Percentiles rank a stretch among this genome's conserved stretches.
Evolutionary conservation across 139 green algal genomes (phyloP).

Genomic region (Ettlia oleoabundans): DNA sequence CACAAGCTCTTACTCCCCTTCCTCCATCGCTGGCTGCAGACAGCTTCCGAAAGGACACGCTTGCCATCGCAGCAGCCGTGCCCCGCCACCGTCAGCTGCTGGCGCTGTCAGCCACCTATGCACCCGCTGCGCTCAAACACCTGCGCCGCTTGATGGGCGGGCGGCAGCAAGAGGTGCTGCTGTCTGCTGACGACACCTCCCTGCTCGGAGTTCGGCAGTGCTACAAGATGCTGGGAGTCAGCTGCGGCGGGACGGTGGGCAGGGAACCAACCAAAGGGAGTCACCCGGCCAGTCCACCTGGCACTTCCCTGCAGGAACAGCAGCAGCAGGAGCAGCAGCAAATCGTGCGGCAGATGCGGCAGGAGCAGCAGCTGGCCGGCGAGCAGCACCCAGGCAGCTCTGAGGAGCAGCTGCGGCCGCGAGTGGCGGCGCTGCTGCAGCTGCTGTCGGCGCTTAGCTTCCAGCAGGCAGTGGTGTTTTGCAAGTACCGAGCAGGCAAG

Average conservation of each 20-base stretch:
- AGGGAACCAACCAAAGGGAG: not conserved
- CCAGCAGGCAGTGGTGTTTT: slow-evolving; percentile 85
- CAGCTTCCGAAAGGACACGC: slow-evolving; percentile 26
- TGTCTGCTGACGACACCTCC: slow-evolving; percentile 56
- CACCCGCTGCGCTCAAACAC: slow-evolving; percentile 50
- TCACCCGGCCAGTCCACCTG: not conserved
- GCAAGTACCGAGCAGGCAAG: slow-evolving; percentile 52
- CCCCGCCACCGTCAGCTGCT: slow-evolving; percentile 60
- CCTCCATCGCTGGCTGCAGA: slow-evolving; percentile 2
- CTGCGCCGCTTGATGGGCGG: slow-evolving; percentile 59
- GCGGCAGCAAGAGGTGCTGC: slow-evolving; percentile 61
- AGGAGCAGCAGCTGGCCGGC: not conserved
- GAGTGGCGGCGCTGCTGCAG: slow-evolving; percentile 50
- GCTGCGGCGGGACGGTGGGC: not conserved
- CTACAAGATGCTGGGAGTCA: slow-evolving; percentile 51
- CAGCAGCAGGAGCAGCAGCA: slow-evolving; percentile 33
- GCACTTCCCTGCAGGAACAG: not conserved
- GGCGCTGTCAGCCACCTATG: slow-evolving; percentile 82
- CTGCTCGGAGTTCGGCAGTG: slow-evolving; percentile 72
- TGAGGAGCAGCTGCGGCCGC: slow-evolving; percentile 31
- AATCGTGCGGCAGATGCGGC: not conserved
- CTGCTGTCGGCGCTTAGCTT: slow-evolving; percentile 57
- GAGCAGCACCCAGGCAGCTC: not conserved
- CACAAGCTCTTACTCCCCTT: not conserved
- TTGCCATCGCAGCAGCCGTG: slow-evolving; percentile 2